Conservation (phyloP, 2,329 filamentous ascomycete species). For the Didymella sp. region DNA sequence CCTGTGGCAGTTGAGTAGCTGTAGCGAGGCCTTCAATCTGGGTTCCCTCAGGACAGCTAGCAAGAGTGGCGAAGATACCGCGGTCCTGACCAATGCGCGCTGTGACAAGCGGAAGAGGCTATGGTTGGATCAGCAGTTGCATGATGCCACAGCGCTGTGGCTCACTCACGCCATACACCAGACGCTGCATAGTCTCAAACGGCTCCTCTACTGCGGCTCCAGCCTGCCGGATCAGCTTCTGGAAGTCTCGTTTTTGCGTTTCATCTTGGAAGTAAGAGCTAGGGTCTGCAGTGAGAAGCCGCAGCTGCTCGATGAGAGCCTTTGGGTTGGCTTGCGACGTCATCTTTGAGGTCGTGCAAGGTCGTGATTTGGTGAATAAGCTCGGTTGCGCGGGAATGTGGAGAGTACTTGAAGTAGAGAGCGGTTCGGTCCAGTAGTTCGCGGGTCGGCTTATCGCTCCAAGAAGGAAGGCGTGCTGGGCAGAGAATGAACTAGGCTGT, state of each 20-base stretch:
- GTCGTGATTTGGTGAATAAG: neutral
- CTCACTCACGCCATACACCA: conserved; percentile 16
- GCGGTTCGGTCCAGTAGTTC: conserved; percentile 4
- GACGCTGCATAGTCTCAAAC: conserved; percentile 10
- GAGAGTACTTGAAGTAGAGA: conserved; percentile 4
- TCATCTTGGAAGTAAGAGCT: conserved; percentile 7
- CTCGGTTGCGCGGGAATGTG: neutral
- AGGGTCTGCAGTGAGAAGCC: conserved; percentile 3
- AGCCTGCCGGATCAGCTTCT: conserved; percentile 4
- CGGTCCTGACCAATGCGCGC: conserved; percentile 10
- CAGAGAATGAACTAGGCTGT: neutral
- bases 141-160: neutral
- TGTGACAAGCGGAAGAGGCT: conserved; percentile 16
- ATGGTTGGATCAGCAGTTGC: neutral
- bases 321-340: conserved; percentile 1
- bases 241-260: conserved; percentile 7
- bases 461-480: neutral
- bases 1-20: neutral
- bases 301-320: conserved; percentile 9
- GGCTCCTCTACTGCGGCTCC: conserved; percentile 6
- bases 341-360: conserved; percentile 3
- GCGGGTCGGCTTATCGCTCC: neutral
- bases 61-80: conserved; percentile 5
- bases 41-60: neutral
- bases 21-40: neutral